Base-by-base conservation (phyloP, 345 rosid genomes). In the Arabidopsis suecica region DNA sequence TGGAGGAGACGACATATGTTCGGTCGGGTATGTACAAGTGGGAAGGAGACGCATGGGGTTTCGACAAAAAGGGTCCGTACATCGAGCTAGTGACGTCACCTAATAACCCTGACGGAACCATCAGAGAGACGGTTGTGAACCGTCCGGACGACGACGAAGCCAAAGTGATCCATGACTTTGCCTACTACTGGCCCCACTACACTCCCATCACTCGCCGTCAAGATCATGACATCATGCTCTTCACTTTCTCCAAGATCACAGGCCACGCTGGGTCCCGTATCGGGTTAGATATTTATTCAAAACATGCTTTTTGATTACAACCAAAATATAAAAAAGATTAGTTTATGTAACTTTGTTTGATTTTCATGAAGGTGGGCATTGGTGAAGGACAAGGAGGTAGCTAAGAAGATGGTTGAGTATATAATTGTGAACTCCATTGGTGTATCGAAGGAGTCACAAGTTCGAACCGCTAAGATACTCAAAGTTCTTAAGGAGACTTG, bases 241-340 rank as follows among this genome's bases (percentile, higher is more conserved):
- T 94, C 69, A 94, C 98, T 55, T 78, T 94, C 79, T 91, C 98
- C 77, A 94, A 94, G 75, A 68, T 87, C 89, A 87, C 93, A 0
- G 98, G 98, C 14, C 97, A 94, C 68, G 98, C 97, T 13, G 97
- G 98, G 48, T 82, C 98, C 37, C 87, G 98, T 38, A 88, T 94
- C 36, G 98, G 98, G 98, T 93, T 38, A 75, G 81, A 36, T 60
- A 3, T 42, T 65, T 53, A 28, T 51, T 60, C 12, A 34, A 40
- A 47, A 44, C 49, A 23, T 61, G 34, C 20, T n/a, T 45, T 38
- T 47, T 6, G 5, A 32, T 30, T 40, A 57, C 0, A 45, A 33
- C 28, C 28, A 48, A 3, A 18, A 51, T 44, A 14, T 5, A 30
- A 22, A 55, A 38, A 18, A 9, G 2, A 30, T 7, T 11, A 11